Percentiles rank a stretch among this genome's conserved stretches.
phyloP scores from a whole-genome alignment of 148 eudicot genomes.

The Nepenthes mirabilis region DNA sequence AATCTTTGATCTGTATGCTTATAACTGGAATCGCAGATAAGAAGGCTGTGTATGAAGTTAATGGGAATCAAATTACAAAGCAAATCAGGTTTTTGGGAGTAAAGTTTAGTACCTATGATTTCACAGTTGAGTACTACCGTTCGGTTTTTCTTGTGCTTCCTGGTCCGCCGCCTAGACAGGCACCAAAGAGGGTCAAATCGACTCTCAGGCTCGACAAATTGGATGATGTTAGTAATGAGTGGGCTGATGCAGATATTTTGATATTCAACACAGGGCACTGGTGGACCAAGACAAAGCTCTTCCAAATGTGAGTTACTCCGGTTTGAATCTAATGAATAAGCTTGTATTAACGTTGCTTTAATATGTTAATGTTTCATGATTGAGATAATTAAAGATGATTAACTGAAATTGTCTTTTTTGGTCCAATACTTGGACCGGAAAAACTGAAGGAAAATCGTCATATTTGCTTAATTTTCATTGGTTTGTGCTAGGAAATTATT shows the following conservation, averaged over 20 bases:
- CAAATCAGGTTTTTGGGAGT: constrained; percentile 59
- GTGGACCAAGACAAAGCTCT: constrained; percentile 90
- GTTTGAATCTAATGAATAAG: not conserved
- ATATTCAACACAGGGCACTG: constrained; percentile 90
- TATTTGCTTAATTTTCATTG: too few relatives aligned
- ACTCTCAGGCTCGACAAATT: constrained; percentile 60
- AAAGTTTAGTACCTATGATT: constrained; percentile 50
- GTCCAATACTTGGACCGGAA: too few relatives aligned
- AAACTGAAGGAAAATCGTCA: too few relatives aligned
- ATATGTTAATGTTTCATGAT: too few relatives aligned
- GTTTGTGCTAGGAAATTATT: too few relatives aligned
- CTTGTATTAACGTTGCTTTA: not conserved
- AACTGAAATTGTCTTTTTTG: too few relatives aligned
- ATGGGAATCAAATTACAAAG: constrained; percentile 63
- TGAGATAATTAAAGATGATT: too few relatives aligned
- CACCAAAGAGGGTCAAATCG: constrained; percentile 69
- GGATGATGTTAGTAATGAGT: constrained; percentile 55
- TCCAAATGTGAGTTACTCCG: constrained; percentile 51
- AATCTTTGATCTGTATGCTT: constrained; percentile 85
- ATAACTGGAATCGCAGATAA: constrained; percentile 81
- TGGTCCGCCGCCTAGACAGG: constrained; percentile 37
- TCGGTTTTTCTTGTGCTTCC: constrained; percentile 64
- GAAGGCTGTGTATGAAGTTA: constrained; percentile 63
- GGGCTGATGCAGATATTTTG: constrained; percentile 72
- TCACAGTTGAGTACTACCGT: constrained; percentile 73